These are phyloP conservation scores for Calonectria montana DNA, from an alignment of 2,329 filamentous ascomycete species.

Conservation along the genomic window DNA sequence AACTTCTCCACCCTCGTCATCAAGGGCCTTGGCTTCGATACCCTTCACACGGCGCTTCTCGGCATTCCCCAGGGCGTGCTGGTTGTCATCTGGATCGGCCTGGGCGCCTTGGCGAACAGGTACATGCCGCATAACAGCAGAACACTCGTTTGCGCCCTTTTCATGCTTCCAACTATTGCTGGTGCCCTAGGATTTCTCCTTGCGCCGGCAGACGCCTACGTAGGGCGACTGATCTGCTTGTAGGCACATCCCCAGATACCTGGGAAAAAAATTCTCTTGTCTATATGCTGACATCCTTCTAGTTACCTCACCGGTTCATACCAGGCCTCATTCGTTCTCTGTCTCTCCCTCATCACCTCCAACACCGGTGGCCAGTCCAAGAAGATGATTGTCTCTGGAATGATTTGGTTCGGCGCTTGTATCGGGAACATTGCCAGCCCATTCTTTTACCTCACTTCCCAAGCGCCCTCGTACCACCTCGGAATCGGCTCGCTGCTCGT, in stretches of 20 bases:
- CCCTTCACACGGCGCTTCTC: constrained; percentile 50
- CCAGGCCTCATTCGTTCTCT: constrained; percentile 54
- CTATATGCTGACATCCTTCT: not conserved
- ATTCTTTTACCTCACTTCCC: constrained; percentile 70
- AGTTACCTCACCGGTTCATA: constrained; percentile 52
- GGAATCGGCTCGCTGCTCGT: constrained; percentile 57
- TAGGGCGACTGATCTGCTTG: constrained; percentile 68
- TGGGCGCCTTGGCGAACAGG: constrained; percentile 52
- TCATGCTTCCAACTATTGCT: constrained; percentile 69
- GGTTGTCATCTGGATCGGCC: constrained; percentile 54
- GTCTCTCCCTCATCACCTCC: constrained; percentile 58
- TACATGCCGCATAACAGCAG: constrained; percentile 59
- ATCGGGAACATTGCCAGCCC: constrained; percentile 71
- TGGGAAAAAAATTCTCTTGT: not conserved
- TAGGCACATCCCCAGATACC: constrained; percentile 32
- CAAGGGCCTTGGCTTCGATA: constrained; percentile 64
- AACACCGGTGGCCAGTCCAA: constrained; percentile 69
- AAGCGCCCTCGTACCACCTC: constrained; percentile 56
- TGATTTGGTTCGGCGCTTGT: constrained; percentile 70
- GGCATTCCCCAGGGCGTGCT: constrained; percentile 53
- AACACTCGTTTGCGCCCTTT: constrained; percentile 65
- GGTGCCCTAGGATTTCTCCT: constrained; percentile 69
- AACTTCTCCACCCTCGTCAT: constrained; percentile 73
- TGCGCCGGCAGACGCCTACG: constrained; percentile 59
- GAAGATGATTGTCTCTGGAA: constrained; percentile 72